These are phyloP conservation scores for Alnus rubra DNA, from an alignment of 306 rosid genomes.

Conservation along the genomic window DNA sequence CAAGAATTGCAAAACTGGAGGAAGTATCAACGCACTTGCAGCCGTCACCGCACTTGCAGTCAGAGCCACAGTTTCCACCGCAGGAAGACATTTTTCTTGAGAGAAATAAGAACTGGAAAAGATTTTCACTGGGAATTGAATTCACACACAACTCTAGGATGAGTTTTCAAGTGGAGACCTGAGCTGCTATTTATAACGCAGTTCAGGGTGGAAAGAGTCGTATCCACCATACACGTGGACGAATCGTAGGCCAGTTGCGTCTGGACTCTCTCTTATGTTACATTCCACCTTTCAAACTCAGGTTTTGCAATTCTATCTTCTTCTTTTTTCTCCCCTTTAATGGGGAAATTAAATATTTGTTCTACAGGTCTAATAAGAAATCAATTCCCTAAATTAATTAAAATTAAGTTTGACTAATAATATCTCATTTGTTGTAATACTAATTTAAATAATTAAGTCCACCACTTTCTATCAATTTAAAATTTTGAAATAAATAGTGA, in stretches of 20 bases:
- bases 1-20: not conserved
- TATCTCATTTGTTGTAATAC: no score
- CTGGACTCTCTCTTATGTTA: not conserved
- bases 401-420: not conserved
- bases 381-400: not conserved
- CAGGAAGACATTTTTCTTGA: conserved; percentile 29
- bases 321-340: not conserved
- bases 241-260: not conserved
- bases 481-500: no score
- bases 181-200: conserved; percentile 23
- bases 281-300: no score
- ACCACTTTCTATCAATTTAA: no score
- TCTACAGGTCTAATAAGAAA: no score
- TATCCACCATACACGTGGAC: conserved; percentile 47
- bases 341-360: not conserved
- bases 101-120: not conserved
- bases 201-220: not conserved
- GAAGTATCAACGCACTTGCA: not conserved
- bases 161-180: conserved; percentile 6
- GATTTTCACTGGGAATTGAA: not conserved
- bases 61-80: conserved; percentile 36
- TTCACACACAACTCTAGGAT: conserved; percentile 3
- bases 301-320: no score
- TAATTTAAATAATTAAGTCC: no score
- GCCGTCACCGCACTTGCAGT: conserved; percentile 23